These are phyloP conservation scores for Trichosporon asahii DNA, from an alignment of 1,284 basidiomycete genomes.

Conservation along the genomic window DNA sequence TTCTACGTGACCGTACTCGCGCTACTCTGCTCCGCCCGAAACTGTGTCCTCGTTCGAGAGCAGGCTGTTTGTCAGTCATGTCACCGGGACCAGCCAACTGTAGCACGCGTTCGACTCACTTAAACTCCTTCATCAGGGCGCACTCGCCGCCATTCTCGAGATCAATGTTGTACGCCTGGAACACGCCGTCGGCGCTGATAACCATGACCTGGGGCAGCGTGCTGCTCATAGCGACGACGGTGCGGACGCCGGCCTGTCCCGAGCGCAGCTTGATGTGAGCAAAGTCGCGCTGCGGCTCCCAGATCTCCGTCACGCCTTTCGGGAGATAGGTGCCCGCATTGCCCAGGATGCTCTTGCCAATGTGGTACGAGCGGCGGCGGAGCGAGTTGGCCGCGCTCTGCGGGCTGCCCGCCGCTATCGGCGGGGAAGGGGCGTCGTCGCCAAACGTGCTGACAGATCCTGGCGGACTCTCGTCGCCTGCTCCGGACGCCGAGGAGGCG, in stretches of 20 bases:
- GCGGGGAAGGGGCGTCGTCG: conserved; percentile 35
- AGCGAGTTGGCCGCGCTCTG: conserved; percentile 39
- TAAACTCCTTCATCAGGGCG: conserved; percentile 88
- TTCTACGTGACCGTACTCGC: too few relatives aligned
- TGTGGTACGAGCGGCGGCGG: conserved; percentile 63
- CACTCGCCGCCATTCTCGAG: conserved; percentile 96
- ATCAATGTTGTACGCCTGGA: conserved; percentile 94
- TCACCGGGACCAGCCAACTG: too few relatives aligned
- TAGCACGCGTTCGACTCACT: conserved; percentile 12
- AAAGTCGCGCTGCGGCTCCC: conserved; percentile 95
- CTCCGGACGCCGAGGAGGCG: not conserved
- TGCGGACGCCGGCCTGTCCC: conserved; percentile 63
- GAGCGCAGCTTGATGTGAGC: conserved; percentile 86
- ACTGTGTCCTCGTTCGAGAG: conserved; percentile 24
- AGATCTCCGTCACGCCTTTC: conserved; percentile 86
- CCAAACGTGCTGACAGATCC: conserved; percentile 10
- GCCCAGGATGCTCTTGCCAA: conserved; percentile 75
- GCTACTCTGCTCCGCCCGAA: conserved; percentile 16
- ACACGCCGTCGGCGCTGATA: conserved; percentile 89
- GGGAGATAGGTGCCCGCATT: conserved; percentile 88
- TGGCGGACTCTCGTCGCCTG: conserved; percentile 17
- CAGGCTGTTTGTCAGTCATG: not conserved
- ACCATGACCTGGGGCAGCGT: conserved; percentile 94
- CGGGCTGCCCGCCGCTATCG: conserved; percentile 9
- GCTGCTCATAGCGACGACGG: conserved; percentile 81